Percentiles rank a stretch among this genome's conserved stretches.
Evolutionary conservation across 2,329 filamentous ascomycete species (phyloP).

Genomic region (Penicillium sp.): DNA sequence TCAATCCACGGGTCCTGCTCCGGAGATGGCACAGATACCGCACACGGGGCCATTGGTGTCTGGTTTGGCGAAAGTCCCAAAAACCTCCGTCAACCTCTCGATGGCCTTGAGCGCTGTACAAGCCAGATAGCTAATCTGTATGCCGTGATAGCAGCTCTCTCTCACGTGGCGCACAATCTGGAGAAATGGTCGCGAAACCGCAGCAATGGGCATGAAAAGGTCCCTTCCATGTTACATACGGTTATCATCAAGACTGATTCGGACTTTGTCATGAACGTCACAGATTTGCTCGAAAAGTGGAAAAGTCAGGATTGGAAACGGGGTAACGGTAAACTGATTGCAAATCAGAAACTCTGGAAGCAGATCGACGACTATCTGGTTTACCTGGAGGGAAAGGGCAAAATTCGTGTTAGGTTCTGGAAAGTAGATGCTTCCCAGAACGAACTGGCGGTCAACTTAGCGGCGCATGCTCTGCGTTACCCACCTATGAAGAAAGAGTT

Average conservation of each 20-base stretch:
- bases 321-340: constrained; percentile 21
- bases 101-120: constrained; percentile 10
- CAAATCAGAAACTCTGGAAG: constrained; percentile 23
- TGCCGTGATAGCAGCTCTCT: constrained; percentile 16
- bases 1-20: neutral
- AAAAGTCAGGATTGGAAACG: constrained; percentile 29
- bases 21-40: neutral
- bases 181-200: neutral
- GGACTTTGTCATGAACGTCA: constrained; percentile 34
- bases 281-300: constrained; percentile 33
- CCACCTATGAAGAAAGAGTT: too few species aligned
- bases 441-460: neutral
- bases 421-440: constrained; percentile 22
- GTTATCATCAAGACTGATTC: constrained; percentile 35
- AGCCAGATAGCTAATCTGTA: constrained; percentile 18
- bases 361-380: constrained; percentile 16
- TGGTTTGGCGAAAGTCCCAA: neutral
- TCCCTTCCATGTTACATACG: constrained; percentile 1
- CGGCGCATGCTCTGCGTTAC: neutral
- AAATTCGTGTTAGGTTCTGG: constrained; percentile 27
- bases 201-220: neutral
- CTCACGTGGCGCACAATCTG: neutral
- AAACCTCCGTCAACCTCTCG: constrained; percentile 6
- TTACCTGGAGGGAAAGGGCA: constrained; percentile 17
- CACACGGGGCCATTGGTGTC: neutral